Percentiles rank a stretch among this genome's conserved stretches.
phyloP scores from a whole-genome alignment of 371 early-diverging fungal genomes.

The Circinella umbellata region DNA sequence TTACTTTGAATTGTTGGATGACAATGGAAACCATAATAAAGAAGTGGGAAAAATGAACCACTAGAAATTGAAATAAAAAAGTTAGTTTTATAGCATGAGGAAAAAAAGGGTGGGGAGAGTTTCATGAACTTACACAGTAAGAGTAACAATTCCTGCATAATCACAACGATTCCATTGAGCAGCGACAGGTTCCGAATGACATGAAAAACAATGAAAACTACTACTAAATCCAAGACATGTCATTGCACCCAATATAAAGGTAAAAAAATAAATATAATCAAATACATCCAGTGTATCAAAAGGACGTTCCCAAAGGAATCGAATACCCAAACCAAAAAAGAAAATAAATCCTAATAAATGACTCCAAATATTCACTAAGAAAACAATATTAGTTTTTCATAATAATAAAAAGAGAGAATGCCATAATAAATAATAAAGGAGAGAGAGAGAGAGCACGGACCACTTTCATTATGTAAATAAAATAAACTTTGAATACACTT shows the following conservation, averaged over 20 bases:
- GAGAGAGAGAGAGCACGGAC: constrained; percentile 10
- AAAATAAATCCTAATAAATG: constrained; percentile 76
- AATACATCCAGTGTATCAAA: constrained; percentile 55
- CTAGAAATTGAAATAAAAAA: constrained; percentile 20
- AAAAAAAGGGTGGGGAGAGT: no score
- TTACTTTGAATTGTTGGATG: constrained; percentile 37
- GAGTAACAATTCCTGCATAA: constrained; percentile 89
- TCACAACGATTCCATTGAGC: constrained; percentile 84
- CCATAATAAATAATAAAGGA: background rate
- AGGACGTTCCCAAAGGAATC: constrained; percentile 49
- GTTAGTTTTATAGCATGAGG: no score
- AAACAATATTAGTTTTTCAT: no score
- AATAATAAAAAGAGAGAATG: background rate
- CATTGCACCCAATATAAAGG: constrained; percentile 65
- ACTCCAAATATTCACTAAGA: constrained; percentile 81
- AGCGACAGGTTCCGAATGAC: constrained; percentile 81
- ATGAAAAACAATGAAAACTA: constrained; percentile 84
- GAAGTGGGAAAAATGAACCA: constrained; percentile 77
- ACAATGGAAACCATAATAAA: constrained; percentile 70
- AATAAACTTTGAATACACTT: constrained; percentile 77
- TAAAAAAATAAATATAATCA: constrained; percentile 69
- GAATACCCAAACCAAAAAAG: constrained; percentile 47
- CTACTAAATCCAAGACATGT: constrained; percentile 83
- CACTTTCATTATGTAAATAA: constrained; percentile 86
- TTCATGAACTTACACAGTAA: constrained; percentile 69